Evolutionary conservation across 305 asterid species (phyloP).

Genomic region (Fraxinus dipetala): DNA sequence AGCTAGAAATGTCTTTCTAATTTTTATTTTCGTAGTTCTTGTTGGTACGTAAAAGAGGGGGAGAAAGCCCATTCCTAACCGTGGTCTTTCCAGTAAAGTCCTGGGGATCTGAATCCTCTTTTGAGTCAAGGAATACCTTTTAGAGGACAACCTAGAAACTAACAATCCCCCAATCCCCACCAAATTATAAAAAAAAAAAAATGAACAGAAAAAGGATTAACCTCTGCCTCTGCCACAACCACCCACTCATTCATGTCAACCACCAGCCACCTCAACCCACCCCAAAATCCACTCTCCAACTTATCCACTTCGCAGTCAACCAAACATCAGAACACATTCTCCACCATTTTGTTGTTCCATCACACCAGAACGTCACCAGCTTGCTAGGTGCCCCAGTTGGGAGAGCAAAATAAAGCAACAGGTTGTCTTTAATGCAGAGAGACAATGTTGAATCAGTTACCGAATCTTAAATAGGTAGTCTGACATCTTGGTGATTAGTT

Average conservation of each 20-base stretch:
- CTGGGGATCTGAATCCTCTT: neutral
- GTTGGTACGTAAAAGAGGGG: neutral
- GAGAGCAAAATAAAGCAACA: neutral
- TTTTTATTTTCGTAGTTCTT: neutral
- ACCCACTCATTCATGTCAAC: neutral
- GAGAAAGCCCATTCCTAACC: neutral
- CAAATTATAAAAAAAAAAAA: neutral
- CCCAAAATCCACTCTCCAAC: neutral
- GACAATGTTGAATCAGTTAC: neutral
- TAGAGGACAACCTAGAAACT: neutral
- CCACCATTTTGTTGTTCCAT: neutral
- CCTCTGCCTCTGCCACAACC: neutral
- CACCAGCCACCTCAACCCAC: neutral
- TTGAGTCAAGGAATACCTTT: neutral
- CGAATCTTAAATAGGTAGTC: neutral
- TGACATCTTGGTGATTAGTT: neutral
- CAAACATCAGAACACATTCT: neutral
- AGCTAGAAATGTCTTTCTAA: neutral
- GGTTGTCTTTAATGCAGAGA: neutral
- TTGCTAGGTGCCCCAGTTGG: neutral
- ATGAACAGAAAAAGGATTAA: neutral
- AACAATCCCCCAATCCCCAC: neutral
- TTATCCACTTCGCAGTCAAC: neutral
- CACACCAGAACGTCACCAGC: neutral
- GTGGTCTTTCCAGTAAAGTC: neutral